Conservation (phyloP, 2,329 filamentous ascomycete genomes). For the Colletotrichum sp. region DNA sequence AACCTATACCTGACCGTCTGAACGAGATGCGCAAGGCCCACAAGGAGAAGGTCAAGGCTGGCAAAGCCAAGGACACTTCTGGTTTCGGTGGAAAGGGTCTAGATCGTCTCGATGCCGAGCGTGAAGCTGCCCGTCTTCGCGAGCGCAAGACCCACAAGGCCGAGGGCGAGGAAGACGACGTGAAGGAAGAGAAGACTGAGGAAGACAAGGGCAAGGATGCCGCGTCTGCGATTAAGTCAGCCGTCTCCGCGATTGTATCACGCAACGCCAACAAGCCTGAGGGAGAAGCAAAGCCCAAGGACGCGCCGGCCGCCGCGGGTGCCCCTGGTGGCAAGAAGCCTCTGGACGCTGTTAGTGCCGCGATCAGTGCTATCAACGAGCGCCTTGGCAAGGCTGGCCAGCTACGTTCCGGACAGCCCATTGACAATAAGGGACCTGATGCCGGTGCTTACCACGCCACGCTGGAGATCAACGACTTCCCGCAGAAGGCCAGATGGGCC, state of each 20-base stretch:
- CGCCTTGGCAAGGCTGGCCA: slow-evolving; percentile 89
- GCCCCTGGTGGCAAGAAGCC: slow-evolving; percentile 62
- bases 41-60: slow-evolving; percentile 88
- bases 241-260: slow-evolving; percentile 61
- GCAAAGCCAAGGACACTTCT: slow-evolving; percentile 86
- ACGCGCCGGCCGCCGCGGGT: slow-evolving; percentile 60
- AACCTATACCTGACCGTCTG: slow-evolving; percentile 76
- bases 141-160: slow-evolving; percentile 91
- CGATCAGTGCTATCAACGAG: slow-evolving; percentile 88
- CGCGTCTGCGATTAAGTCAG: slow-evolving; percentile 67
- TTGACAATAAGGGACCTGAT: slow-evolving; percentile 98
- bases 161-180: slow-evolving; percentile 82
- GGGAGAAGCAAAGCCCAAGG: slow-evolving; percentile 36
- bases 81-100: slow-evolving; percentile 96
- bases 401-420: slow-evolving; percentile 88
- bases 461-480: slow-evolving; percentile 98
- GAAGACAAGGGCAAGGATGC: slow-evolving; percentile 75
- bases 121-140: slow-evolving; percentile 83
- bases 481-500: slow-evolving; percentile 97
- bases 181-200: slow-evolving; percentile 74
- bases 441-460: slow-evolving; percentile 97
- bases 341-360: slow-evolving; percentile 87
- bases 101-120: slow-evolving; percentile 88
- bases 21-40: slow-evolving; percentile 74
- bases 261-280: slow-evolving; percentile 56